Base-by-base conservation (phyloP, 2,329 filamentous ascomycete genomes). In the Claviceps cyperi region DNA sequence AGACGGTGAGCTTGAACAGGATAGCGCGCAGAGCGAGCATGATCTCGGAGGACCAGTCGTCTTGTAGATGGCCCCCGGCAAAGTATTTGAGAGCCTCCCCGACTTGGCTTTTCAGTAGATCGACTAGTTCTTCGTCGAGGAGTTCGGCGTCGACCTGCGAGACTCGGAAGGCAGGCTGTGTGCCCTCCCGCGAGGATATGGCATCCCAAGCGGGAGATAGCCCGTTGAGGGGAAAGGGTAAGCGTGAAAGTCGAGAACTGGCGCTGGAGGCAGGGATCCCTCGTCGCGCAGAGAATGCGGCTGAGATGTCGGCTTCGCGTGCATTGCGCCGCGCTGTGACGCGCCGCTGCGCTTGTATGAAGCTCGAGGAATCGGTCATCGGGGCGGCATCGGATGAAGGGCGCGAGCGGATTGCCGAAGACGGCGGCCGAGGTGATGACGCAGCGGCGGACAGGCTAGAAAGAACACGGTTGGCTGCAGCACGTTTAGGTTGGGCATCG, bases 91-190 rank as follows among this genome's bases (percentile, higher is more conserved):
- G 70, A 13, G 82, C 92, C 56, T 96, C 88, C 56, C 81, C 84
- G 35, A 92, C 87, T 67, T 98, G 91, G 5, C 77, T 80, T 62
- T 86, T 89, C 52, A 98, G 72, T 56, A 97, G 75, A n/a, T 80
- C 78, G 22, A 97, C 74, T 44, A 98, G 74, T 69, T 97, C 92
- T 62, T 95, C 88, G 65, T 98, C 92, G 17, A 98, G 76, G 47
- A 98, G 73, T 66, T 97, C 92, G 38, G 92, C 89, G 66, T 98
- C 92, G 43, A 97, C 87, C 68, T 98, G 92, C 28, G 91, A 89
- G 28, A 98, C 92, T 49, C 92, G 83, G 64, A 95, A 96, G 11
- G 86, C 83, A 5, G 92, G 91, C 15, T 81, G 74, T 22, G 86
- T 91, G 43, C 88, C 87, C 61, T 89, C 82, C 53, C 85, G 80